phyloP scores from a whole-genome alignment of 495 filamentous ascomycete genomes.

The Penicillium taxi region DNA sequence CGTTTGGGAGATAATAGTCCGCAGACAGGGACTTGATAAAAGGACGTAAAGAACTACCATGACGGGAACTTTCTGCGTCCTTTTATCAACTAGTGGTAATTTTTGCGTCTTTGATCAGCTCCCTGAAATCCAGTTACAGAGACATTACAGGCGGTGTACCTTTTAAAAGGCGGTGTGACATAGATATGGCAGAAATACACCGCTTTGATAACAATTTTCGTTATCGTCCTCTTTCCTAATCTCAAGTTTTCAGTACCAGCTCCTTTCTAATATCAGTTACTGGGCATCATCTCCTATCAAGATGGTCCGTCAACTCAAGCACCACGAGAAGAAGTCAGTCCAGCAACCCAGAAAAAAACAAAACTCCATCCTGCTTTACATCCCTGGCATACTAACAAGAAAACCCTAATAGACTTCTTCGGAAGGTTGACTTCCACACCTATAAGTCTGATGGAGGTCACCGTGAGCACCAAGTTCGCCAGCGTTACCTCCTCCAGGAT shows the following conservation, averaged over 20 bases:
- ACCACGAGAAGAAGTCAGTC: conserved; percentile 70
- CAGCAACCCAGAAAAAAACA: background rate
- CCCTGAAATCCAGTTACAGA: conserved; percentile 7
- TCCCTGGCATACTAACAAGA: background rate
- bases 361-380: background rate
- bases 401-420: conserved; percentile 48
- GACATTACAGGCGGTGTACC: background rate
- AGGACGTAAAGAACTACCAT: no score
- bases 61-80: no score
- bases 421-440: conserved; percentile 91
- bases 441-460: conserved; percentile 85
- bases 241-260: conserved; percentile 2
- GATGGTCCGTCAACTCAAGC: conserved; percentile 89
- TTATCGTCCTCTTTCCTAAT: conserved; percentile 17
- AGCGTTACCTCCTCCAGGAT: conserved; percentile 83
- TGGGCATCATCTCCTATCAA: conserved; percentile 14
- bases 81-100: no score
- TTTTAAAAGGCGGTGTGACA: background rate
- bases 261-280: background rate
- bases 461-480: conserved; percentile 67
- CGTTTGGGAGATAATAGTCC: no score
- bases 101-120: no score
- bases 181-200: conserved; percentile 15
- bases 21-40: no score
- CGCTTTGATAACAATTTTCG: conserved; percentile 23